Base-by-base conservation (phyloP, 2,329 filamentous ascomycete genomes). In the Huntiella moniliformis region DNA sequence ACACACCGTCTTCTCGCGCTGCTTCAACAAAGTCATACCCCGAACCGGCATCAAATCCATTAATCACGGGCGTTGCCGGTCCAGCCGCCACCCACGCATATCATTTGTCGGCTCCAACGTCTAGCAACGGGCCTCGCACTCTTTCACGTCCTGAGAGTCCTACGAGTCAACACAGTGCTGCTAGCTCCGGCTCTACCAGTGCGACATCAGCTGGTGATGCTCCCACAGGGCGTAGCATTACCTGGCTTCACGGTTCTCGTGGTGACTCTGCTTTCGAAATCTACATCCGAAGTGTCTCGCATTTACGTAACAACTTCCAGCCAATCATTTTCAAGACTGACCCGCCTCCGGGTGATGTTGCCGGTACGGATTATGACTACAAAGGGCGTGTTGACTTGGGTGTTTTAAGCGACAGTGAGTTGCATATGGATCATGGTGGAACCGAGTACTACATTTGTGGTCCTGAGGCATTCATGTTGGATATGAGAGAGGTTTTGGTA, bases 391-490 rank as follows among this genome's bases (percentile, higher is more conserved):
- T 82, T 12, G 66, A 75, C 48, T 57, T 86, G n/a, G 59, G 63
- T 31, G 67, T 64, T 46, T 56, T 83, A 34, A 67, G 60, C 17
- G 62, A 70, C 6, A 55, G 60, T 1, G 63, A 72, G 39, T 61
- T 87, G n/a, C 73, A 68, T 52, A 56, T 77, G 1, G 61, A 65
- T 15, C 63, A 79, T 53, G 42, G 59, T 1, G 60, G 60, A 38
- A 67, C 82, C 0, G 65, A 76, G 54, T 87, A 85, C 58, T 86
- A 73, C 53, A 62, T 83, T 45, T 87, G 82, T 55, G 82, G 82
- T 0, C 81, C 82, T 0, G 66, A 68, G 50, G 56, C 58, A 5
- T 87, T 85, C 64, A 87, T 87, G 82, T 54, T 67, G 7, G 70
- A 73, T 34, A 62, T 72, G 16, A 63, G 72, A 52, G 58, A 60